These are phyloP conservation scores for Diaporthe destruens DNA, from an alignment of 2,329 filamentous ascomycete species.

Conservation along the genomic window DNA sequence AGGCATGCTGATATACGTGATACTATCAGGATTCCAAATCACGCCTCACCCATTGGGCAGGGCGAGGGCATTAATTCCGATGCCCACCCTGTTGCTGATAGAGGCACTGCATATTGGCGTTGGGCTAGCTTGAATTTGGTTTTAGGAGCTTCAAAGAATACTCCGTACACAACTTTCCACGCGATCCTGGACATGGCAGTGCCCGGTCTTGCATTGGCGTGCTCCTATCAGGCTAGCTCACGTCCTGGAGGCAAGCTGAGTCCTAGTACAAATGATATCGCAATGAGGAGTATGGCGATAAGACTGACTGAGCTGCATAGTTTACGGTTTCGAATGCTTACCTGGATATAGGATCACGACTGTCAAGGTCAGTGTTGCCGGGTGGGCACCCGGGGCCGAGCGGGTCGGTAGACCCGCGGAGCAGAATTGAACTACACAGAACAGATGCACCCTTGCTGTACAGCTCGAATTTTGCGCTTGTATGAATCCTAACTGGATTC, in stretches of 20 bases:
- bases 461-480: no score
- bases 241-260: background rate
- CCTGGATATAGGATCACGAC: background rate
- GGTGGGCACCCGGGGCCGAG: background rate
- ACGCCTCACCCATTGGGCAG: background rate
- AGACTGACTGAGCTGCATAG: background rate
- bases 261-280: background rate
- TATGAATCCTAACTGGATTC: no score
- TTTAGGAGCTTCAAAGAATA: background rate
- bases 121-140: constrained; percentile 12
- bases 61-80: constrained; percentile 37
- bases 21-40: constrained; percentile 23
- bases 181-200: no score
- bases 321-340: background rate
- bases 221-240: background rate
- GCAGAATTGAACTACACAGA: background rate
- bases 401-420: background rate
- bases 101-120: constrained; percentile 24
- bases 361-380: background rate
- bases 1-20: background rate
- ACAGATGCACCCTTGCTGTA: no score
- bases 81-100: background rate
- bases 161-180: background rate
- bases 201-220: background rate
- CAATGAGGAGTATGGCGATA: background rate